Conservation (phyloP, 2,329 filamentous ascomycete species). For the Passalora sequoiae region DNA sequence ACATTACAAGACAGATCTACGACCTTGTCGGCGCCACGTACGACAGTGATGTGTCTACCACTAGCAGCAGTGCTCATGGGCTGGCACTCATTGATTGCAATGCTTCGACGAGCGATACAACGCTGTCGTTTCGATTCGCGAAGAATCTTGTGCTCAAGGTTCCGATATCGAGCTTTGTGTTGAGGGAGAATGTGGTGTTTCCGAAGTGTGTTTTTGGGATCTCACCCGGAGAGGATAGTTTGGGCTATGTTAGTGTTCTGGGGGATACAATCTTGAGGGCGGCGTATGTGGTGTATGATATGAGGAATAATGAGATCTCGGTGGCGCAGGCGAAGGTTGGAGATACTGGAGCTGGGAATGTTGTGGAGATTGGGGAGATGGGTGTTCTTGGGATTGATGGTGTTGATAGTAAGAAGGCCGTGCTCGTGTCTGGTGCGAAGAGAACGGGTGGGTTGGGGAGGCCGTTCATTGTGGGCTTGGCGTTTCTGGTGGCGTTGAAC, state of each 20-base stretch:
- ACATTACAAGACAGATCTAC: conserved; percentile 47
- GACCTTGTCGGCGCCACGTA: conserved; percentile 38
- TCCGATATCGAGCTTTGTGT: background rate
- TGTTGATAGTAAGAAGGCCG: too few relatives aligned
- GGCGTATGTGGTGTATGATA: conserved; percentile 60
- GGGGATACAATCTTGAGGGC: conserved; percentile 61
- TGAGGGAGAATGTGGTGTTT: conserved; percentile 16
- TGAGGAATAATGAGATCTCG: conserved; percentile 56
- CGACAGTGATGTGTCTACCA: conserved; percentile 23
- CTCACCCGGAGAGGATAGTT: conserved; percentile 31
- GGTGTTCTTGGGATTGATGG: too few relatives aligned
- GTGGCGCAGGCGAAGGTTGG: conserved; percentile 59
- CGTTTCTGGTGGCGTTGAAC: too few relatives aligned
- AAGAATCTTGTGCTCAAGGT: background rate
- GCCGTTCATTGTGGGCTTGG: too few relatives aligned
- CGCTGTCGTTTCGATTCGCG: background rate
- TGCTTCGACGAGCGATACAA: background rate
- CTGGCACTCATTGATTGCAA: too few relatives aligned
- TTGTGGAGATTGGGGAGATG: conserved; percentile 47
- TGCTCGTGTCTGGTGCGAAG: too few relatives aligned
- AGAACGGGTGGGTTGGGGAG: too few relatives aligned
- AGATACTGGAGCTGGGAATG: conserved; percentile 44
- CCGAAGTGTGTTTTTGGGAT: background rate
- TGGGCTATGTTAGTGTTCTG: conserved; percentile 45
- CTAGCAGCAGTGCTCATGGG: background rate